Conservation (phyloP, 768 basidiomycete species). For the Crucibulum laeve region DNA sequence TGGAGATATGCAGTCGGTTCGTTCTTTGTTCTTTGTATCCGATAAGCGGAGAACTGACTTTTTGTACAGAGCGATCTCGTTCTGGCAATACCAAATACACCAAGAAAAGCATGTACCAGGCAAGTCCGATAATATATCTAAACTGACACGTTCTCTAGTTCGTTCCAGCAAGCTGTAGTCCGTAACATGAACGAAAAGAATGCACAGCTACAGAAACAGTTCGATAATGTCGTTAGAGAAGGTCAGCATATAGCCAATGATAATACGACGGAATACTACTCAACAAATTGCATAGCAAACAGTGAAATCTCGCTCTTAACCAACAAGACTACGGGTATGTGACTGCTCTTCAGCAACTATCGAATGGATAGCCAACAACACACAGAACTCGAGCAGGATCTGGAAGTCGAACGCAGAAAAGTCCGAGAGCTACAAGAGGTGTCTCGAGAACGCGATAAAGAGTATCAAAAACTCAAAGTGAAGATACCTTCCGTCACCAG, state of each 20-base stretch:
- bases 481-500: not conserved
- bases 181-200: constrained; percentile 81
- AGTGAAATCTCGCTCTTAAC: constrained; percentile 68
- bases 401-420: constrained; percentile 76
- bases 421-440: constrained; percentile 70
- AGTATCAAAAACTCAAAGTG: constrained; percentile 85
- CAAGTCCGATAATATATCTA: not conserved
- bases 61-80: constrained; percentile 67
- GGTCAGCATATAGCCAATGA: constrained; percentile 38
- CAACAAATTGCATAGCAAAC: constrained; percentile 50
- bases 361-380: constrained; percentile 1
- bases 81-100: constrained; percentile 89
- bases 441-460: constrained; percentile 75
- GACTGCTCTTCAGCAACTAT: not conserved
- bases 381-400: constrained; percentile 72
- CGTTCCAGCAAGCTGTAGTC: constrained; percentile 81
- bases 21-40: constrained; percentile 9
- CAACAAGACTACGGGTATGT: constrained; percentile 61
- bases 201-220: constrained; percentile 76
- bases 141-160: constrained; percentile 34
- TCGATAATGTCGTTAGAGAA: constrained; percentile 83
- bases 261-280: not conserved
- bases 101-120: constrained; percentile 63
- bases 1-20: constrained; percentile 81
- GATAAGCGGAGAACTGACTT: constrained; percentile 2